These are phyloP conservation scores for Dryadomyces sulphureus DNA, from an alignment of 2,329 filamentous ascomycete species.

Conservation along the genomic window DNA sequence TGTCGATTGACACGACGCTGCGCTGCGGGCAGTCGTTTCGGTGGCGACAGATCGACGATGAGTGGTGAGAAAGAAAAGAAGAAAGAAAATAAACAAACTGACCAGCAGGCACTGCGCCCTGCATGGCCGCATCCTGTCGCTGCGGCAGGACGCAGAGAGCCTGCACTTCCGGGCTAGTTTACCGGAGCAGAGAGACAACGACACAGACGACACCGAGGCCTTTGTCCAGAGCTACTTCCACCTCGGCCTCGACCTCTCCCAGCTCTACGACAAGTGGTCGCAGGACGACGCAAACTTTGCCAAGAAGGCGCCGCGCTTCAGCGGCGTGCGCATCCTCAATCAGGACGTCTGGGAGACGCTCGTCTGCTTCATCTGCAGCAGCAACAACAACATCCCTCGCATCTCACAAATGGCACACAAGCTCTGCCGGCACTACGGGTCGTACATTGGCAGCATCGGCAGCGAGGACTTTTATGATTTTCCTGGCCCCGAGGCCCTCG, in stretches of 20 bases:
- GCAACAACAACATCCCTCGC: slow-evolving; percentile 92
- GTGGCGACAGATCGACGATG: slow-evolving; percentile 74
- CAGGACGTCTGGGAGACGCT: slow-evolving; percentile 96
- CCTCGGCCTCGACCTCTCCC: slow-evolving; percentile 57
- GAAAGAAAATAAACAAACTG: too few relatives aligned
- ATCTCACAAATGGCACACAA: slow-evolving; percentile 97
- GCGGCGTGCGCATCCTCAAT: slow-evolving; percentile 78
- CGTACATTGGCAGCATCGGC: slow-evolving; percentile 55
- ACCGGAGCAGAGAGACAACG: slow-evolving; percentile 16
- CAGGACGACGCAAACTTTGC: slow-evolving; percentile 74
- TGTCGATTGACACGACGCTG: slow-evolving; percentile 88
- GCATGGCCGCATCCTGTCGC: slow-evolving; percentile 67
- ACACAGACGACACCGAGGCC: slow-evolving; percentile 51
- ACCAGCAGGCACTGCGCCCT: slow-evolving; percentile 59
- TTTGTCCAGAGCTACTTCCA: slow-evolving; percentile 81
- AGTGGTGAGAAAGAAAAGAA: slow-evolving; percentile 45
- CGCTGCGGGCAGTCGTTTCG: slow-evolving; percentile 94
- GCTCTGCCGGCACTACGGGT: slow-evolving; percentile 73
- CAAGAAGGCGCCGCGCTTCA: slow-evolving; percentile 72
- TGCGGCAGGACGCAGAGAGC: slow-evolving; percentile 66
- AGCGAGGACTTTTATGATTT: slow-evolving; percentile 30
- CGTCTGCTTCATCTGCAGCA: slow-evolving; percentile 92
- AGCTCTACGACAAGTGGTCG: slow-evolving; percentile 80
- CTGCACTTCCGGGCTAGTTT: slow-evolving; percentile 69
- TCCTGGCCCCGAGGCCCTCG: slow-evolving; percentile 34